Conservation (phyloP, 768 basidiomycete genomes). For the Fomitopsis pulvina region DNA sequence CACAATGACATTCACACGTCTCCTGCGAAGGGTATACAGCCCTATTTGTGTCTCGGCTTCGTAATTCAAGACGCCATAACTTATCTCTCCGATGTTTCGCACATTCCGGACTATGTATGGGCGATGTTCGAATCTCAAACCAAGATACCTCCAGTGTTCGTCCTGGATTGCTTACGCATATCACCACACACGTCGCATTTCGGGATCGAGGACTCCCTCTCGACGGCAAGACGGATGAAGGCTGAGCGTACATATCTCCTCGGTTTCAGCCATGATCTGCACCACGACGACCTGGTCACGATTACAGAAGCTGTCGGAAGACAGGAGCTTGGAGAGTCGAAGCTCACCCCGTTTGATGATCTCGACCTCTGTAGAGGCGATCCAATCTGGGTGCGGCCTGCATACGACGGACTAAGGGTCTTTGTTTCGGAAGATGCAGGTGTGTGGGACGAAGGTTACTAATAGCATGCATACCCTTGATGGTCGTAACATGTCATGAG, state of each 20-base stretch:
- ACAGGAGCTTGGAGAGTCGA: constrained; percentile 15
- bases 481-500: not conserved
- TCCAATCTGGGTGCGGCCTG: constrained; percentile 58
- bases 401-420: constrained; percentile 68
- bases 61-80: constrained; percentile 56
- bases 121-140: constrained; percentile 31
- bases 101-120: constrained; percentile 75
- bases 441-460: constrained; percentile 51
- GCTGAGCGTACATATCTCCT: constrained; percentile 63
- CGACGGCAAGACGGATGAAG: constrained; percentile 46
- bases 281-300: constrained; percentile 72
- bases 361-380: constrained; percentile 41
- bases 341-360: constrained; percentile 28
- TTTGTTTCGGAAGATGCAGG: constrained; percentile 33
- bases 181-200: constrained; percentile 71
- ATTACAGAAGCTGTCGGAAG: constrained; percentile 48
- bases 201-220: constrained; percentile 59
- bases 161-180: constrained; percentile 74
- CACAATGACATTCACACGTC: not conserved
- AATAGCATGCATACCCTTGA: constrained; percentile 9
- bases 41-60: constrained; percentile 67
- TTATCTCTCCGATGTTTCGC: constrained; percentile 80
- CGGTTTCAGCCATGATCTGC: constrained; percentile 72
- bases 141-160: constrained; percentile 43
- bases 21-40: constrained; percentile 32